These are phyloP conservation scores for Stagonosporopsis tanaceti DNA, from an alignment of 2,329 filamentous ascomycete species.

Conservation along the genomic window DNA sequence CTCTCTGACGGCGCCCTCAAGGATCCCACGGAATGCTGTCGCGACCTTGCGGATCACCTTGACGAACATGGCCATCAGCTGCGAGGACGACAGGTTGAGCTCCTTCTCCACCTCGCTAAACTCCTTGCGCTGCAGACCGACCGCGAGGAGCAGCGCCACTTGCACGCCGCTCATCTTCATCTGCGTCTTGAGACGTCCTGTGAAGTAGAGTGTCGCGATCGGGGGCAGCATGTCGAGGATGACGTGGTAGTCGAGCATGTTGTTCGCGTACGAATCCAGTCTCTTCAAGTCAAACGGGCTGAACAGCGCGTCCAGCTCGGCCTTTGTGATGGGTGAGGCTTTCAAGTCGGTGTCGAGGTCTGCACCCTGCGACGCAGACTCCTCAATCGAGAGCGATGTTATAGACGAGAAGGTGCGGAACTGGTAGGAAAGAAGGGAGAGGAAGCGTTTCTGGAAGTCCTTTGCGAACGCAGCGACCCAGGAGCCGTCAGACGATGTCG, in stretches of 20 bases:
- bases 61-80: conserved; percentile 95
- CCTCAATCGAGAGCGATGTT: conserved; percentile 85
- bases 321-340: conserved; percentile 70
- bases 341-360: conserved; percentile 65
- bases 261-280: conserved; percentile 93
- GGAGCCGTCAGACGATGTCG: conserved; percentile 66
- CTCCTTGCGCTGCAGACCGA: conserved; percentile 88
- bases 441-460: conserved; percentile 95
- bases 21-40: conserved; percentile 75
- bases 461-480: conserved; percentile 92
- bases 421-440: conserved; percentile 88
- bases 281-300: conserved; percentile 95
- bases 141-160: conserved; percentile 82
- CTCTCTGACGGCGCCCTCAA: conserved; percentile 71
- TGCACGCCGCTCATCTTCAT: conserved; percentile 84
- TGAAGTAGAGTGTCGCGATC: conserved; percentile 86
- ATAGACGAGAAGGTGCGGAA: conserved; percentile 83
- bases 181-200: conserved; percentile 71
- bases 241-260: conserved; percentile 97
- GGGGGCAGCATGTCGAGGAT: conserved; percentile 90
- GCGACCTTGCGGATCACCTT: conserved; percentile 93
- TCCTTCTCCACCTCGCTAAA: conserved; percentile 83
- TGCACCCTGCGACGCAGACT: conserved; percentile 79
- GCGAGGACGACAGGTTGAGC: conserved; percentile 74
- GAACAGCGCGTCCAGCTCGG: conserved; percentile 77